These are phyloP conservation scores for Nitzschia inconspicua DNA, from an alignment of 108 stramenopile species.

Conservation along the genomic window DNA sequence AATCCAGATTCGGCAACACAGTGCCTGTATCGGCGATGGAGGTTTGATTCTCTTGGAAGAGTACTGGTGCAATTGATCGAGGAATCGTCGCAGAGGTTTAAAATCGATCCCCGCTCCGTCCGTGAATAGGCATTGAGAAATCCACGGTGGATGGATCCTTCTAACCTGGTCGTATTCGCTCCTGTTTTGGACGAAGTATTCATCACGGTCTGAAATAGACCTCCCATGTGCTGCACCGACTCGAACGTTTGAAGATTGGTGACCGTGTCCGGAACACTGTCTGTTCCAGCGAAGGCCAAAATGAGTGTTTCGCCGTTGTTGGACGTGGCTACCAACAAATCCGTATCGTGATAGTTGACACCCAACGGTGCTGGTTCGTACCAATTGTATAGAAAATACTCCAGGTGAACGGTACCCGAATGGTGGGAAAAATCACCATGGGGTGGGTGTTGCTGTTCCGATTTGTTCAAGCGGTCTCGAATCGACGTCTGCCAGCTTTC, in stretches of 20 bases:
- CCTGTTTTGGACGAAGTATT: neutral
- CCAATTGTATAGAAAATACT: constrained; percentile 46
- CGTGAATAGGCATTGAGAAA: constrained; percentile 54
- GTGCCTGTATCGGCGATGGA: no score
- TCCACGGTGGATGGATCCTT: constrained; percentile 50
- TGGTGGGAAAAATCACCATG: no score
- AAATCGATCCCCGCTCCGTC: constrained; percentile 40
- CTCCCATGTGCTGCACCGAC: constrained; percentile 29
- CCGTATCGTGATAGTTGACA: constrained; percentile 56
- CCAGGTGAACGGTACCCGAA: no score
- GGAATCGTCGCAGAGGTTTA: no score
- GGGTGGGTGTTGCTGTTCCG: no score
- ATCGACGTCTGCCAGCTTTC: no score
- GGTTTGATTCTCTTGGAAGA: no score
- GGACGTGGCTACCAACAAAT: constrained; percentile 38
- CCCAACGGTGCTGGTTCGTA: constrained; percentile 30
- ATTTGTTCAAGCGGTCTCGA: no score
- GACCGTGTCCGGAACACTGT: constrained; percentile 34
- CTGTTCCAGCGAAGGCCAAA: constrained; percentile 52
- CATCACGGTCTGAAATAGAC: neutral
- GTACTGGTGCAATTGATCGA: no score
- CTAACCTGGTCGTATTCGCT: neutral
- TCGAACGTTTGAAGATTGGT: constrained; percentile 62
- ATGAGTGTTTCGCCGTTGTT: constrained; percentile 13
- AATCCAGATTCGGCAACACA: no score